phyloP scores from a whole-genome alignment of 768 basidiomycete species.

The Leccinellum albellum region DNA sequence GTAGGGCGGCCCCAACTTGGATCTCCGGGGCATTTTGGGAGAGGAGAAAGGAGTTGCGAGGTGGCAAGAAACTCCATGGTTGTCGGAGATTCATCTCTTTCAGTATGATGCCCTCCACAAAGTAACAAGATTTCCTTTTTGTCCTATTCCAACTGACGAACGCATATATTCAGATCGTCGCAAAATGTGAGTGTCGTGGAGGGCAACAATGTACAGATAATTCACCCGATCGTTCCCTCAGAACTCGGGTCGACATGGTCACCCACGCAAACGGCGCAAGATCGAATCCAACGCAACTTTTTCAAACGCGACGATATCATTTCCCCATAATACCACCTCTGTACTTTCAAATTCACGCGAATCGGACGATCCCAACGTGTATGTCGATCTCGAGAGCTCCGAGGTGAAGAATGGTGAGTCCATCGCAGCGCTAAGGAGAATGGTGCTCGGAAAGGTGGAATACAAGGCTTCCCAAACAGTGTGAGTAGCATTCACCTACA shows the following conservation, averaged over 20 bases:
- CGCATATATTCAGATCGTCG: conserved; percentile 33
- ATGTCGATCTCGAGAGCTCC: conserved; percentile 17
- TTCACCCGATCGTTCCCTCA: background rate
- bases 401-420: conserved; percentile 49
- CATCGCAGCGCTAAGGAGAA: conserved; percentile 41
- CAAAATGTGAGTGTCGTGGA: conserved; percentile 34
- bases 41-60: background rate
- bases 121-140: conserved; percentile 10
- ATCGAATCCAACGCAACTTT: conserved; percentile 4
- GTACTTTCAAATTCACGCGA: background rate
- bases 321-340: conserved; percentile 6
- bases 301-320: background rate
- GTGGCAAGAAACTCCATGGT: background rate
- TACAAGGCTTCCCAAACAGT: conserved; percentile 38
- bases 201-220: background rate
- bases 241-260: conserved; percentile 9
- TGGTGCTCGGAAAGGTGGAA: conserved; percentile 49
- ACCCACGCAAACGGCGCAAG: conserved; percentile 19
- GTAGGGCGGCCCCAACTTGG: conserved; percentile 29
- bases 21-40: conserved; percentile 14
- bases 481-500: conserved; percentile 35
- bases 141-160: conserved; percentile 4
- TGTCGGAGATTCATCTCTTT: conserved; percentile 15
- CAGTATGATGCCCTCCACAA: conserved; percentile 8
- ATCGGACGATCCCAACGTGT: background rate